Percentiles rank a stretch among this genome's conserved stretches.
These are phyloP conservation scores for Potentilla sterilis DNA, from an alignment of 306 rosid species.

Conservation along the genomic window DNA sequence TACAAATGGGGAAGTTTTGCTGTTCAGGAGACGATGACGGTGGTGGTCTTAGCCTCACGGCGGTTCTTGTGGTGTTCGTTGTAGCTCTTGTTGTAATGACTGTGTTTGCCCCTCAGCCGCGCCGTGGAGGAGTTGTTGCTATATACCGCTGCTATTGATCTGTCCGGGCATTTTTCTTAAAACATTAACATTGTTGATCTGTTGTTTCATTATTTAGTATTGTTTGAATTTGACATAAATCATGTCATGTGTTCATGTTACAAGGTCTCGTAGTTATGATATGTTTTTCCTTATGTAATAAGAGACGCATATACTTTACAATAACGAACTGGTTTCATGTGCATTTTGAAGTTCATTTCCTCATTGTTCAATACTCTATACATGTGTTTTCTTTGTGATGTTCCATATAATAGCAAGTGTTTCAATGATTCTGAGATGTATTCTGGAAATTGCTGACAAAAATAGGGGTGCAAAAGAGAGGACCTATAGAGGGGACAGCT, in stretches of 20 bases:
- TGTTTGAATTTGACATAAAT: constrained; percentile 1
- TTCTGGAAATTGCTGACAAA: not conserved
- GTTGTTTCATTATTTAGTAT: not conserved
- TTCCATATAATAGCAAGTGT: not conserved
- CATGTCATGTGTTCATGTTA: not conserved
- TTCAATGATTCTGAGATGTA: not conserved
- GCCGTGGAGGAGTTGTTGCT: not conserved
- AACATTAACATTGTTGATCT: not conserved
- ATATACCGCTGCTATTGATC: constrained; percentile 21
- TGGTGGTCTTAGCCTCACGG: constrained; percentile 11
- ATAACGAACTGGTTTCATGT: not conserved
- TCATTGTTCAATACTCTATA: not conserved
- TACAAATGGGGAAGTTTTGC: constrained; percentile 28
- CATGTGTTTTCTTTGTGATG: not conserved
- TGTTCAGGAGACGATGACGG: constrained; percentile 13
- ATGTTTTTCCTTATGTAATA: not conserved
- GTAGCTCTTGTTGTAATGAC: constrained; percentile 23
- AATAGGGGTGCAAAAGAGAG: not conserved
- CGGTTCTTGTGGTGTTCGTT: constrained; percentile 26
- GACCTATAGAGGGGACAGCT: not conserved
- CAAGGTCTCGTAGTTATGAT: not conserved
- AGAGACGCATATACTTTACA: not conserved
- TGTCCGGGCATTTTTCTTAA: not conserved
- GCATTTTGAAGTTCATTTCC: not conserved
- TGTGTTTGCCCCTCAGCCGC: constrained; percentile 21